Evolutionary conservation across 2,329 filamentous ascomycete genomes (phyloP), one percentile per base, ranked within the genome.

Genomic region (Colletotrichum filicis): DNA sequence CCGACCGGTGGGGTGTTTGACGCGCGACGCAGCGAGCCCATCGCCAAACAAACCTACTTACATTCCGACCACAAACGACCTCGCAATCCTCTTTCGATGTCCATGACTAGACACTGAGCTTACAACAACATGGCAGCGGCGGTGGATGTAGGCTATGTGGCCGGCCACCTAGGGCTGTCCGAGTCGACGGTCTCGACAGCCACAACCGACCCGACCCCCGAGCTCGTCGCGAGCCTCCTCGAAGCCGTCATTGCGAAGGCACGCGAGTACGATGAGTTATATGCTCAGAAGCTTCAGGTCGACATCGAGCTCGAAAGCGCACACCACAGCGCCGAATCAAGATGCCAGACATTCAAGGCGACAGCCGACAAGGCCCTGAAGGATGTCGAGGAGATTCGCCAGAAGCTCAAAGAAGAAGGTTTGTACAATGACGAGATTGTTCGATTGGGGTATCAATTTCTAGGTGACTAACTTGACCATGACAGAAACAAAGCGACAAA

Each of bases 271-370:
- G 95, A 98, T 80, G 89, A 92, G 52, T 85, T 98, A 53, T 94
- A 93, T 78, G 92, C 96, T 11, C 94, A 97, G 76, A 98, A 98
- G 84, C 88, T 98, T 57, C 92, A 94, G 76, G 87, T 94, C 58
- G 95, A 98, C 78, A 97, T 99, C 57, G 95, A 98, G 85, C 89
- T 98, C 8, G 97, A 99, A 82, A 97, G 95, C 82, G 93, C 93
- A 22, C 92, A 98, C 60, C 92, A 95, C 77, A 93, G 90, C 76
- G 92, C 93, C 73, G 96, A 98, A 80, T 91, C 93, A 28, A 94
- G 95, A 82, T 92, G 92, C 76, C 94, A 96, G 79, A 90, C 92
- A 9, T 91, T 97, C 80, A 97, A 97, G 83, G 88, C 90, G 6
- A 94, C 93, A 1, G 90, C 95, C 57, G 95, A 97, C 74, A 96